Evolutionary conservation across 129 eudicot species (phyloP), one percentile per base, ranked within the genome.

Genomic region (Flaveria ramosissima): DNA sequence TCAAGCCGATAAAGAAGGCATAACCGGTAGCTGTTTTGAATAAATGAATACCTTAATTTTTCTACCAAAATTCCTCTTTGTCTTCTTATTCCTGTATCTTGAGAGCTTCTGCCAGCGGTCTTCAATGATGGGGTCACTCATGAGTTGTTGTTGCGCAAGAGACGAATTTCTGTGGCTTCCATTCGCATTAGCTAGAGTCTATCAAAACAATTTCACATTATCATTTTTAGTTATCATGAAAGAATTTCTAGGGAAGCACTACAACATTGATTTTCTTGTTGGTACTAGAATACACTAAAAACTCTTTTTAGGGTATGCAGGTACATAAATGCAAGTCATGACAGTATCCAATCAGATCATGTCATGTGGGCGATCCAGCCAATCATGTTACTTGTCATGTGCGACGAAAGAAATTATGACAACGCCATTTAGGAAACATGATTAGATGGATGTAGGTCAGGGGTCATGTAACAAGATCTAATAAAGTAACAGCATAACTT

Each of bases 41-140:
- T n/a, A 23, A 1, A 23, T 20, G 9, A 61, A 50, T 81, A 92
- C 98, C 98, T 95, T 95, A 52, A 95, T 86, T 88, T 88, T 95
- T 85, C 94, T 79, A 64, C 96, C 97, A 39, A 91, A 95, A 80
- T 95, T 95, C 76, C 99, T 86, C 87, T 85, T 95, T 43, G 87
- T 12, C 70, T 89, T 95, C 94, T 95, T 95, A 27, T 68, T 89
- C 84, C 96, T 77, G 92, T 95, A 95, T 88, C 99, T 86, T 19
- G 95, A 87, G 68, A 95, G 97, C 92, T 95, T 86, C 70, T 89
- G 87, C 86, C 68, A 78, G n/a, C 99, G 96, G 60, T 73, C 92
- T 80, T 75, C 80, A 63, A 43, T 47, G 67, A 75, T 48, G 81
- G 75, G 72, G 53, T 59, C 81, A 60, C 75, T 75, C 47, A 60